phyloP scores from a whole-genome alignment of 2,329 filamentous ascomycete genomes.

The Ascochyta lentis region DNA sequence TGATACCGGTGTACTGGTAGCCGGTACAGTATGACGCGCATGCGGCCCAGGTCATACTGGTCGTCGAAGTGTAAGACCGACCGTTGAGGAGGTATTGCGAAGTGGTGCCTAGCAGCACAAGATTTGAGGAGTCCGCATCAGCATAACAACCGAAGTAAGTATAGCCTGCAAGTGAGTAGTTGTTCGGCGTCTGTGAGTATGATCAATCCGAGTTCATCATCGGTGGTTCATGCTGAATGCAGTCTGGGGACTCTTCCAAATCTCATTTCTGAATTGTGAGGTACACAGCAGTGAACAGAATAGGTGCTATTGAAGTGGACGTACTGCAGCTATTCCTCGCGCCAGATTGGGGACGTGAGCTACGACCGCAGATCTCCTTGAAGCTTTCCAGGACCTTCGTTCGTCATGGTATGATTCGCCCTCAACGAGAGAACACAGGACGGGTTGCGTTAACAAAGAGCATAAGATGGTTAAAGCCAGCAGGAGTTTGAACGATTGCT shows the following conservation, averaged over 20 bases:
- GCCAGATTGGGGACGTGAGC: neutral
- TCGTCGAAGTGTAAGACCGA: neutral
- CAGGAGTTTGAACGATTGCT: neutral
- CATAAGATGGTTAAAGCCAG: neutral
- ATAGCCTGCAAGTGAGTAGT: neutral
- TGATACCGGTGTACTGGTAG: slow-evolving; percentile 4
- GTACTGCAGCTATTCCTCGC: neutral
- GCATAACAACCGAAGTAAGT: slow-evolving; percentile 1
- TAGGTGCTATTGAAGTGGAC: neutral
- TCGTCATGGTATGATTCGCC: neutral
- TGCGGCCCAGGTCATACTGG: neutral
- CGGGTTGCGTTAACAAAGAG: neutral
- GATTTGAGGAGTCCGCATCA: neutral
- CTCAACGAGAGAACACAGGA: neutral
- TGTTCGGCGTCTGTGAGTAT: neutral
- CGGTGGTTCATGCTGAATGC: neutral
- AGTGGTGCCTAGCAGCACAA: neutral
- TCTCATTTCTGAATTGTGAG: too few relatives aligned
- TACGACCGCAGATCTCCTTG: neutral
- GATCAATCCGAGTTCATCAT: neutral
- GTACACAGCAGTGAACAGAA: neutral
- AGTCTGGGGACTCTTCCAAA: too few relatives aligned
- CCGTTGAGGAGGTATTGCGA: neutral
- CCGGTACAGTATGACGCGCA: neutral
- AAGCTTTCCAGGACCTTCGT: neutral